Percentiles rank a stretch among this genome's conserved stretches.
Evolutionary conservation across 1,284 basidiomycete species (phyloP).

Genomic region (Cutaneotrichosporon cutaneum): DNA sequence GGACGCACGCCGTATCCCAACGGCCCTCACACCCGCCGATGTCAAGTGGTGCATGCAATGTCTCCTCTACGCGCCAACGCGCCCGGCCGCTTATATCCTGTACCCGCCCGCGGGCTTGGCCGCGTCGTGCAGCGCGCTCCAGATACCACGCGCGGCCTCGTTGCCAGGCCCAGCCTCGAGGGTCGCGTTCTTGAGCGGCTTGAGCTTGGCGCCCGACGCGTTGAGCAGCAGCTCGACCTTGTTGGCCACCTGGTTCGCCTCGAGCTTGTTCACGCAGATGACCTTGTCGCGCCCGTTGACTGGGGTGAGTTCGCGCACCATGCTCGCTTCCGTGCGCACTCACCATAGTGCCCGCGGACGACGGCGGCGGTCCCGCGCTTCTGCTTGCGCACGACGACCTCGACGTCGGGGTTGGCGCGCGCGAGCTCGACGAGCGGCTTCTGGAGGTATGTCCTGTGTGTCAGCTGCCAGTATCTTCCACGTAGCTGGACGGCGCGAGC

Average conservation of each 20-base stretch:
- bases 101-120: conserved; percentile 42
- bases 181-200: conserved; percentile 48
- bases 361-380: conserved; percentile 51
- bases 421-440: conserved; percentile 36
- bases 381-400: conserved; percentile 51
- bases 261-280: conserved; percentile 54
- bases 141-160: conserved; percentile 50
- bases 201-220: conserved; percentile 51
- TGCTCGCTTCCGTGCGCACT: conserved; percentile 28
- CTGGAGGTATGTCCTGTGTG: conserved; percentile 22
- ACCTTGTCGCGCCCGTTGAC: conserved; percentile 56
- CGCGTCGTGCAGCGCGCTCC: conserved; percentile 47
- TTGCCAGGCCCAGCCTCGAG: conserved; percentile 49
- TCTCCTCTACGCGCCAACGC: conserved; percentile 4
- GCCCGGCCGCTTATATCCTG: conserved; percentile 36
- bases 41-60: conserved; percentile 13
- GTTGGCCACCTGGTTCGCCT: conserved; percentile 47
- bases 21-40: background rate
- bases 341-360: conserved; percentile 54
- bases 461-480: background rate
- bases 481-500: too few relatives aligned
- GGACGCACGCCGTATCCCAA: background rate
- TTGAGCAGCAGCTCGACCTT: conserved; percentile 52
- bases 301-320: conserved; percentile 25
- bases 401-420: conserved; percentile 51